Conservation (phyloP, 306 rosid genomes). For the Oxytropis ochrocephala region DNA sequence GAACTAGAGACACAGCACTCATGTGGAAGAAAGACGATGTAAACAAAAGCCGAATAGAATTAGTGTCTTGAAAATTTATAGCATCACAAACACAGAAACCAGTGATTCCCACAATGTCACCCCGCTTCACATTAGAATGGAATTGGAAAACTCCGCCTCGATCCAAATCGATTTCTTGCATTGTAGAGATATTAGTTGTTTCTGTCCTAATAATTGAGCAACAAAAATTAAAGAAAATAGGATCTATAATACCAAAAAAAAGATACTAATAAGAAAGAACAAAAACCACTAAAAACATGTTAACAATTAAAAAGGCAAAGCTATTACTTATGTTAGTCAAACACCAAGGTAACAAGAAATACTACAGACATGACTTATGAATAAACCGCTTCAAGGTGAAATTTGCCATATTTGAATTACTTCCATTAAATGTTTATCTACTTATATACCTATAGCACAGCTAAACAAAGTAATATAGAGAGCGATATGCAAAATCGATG, state of each 20-base stretch:
- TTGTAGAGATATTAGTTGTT: too few relatives aligned
- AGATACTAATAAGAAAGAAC: too few relatives aligned
- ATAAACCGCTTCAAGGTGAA: too few relatives aligned
- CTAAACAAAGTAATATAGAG: neutral
- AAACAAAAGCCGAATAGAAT: neutral
- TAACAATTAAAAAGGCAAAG: too few relatives aligned
- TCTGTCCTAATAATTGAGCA: too few relatives aligned
- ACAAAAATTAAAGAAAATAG: too few relatives aligned
- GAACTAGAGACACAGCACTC: neutral
- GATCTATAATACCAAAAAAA: too few relatives aligned
- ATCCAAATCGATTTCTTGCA: conserved; percentile 62
- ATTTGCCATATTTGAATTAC: too few relatives aligned
- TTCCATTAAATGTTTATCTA: neutral
- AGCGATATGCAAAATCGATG: neutral
- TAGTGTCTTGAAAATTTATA: neutral
- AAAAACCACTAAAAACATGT: too few relatives aligned
- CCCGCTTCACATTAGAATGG: conserved; percentile 77
- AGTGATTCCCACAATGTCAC: conserved; percentile 74
- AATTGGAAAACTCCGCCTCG: conserved; percentile 60
- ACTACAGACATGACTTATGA: too few relatives aligned
- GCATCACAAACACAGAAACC: conserved; percentile 73
- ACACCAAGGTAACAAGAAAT: too few relatives aligned
- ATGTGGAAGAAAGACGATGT: neutral
- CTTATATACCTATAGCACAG: neutral
- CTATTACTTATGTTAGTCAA: too few relatives aligned